These are phyloP conservation scores for Diospyros lotus DNA, from an alignment of 148 eudicot species.

Conservation along the genomic window DNA sequence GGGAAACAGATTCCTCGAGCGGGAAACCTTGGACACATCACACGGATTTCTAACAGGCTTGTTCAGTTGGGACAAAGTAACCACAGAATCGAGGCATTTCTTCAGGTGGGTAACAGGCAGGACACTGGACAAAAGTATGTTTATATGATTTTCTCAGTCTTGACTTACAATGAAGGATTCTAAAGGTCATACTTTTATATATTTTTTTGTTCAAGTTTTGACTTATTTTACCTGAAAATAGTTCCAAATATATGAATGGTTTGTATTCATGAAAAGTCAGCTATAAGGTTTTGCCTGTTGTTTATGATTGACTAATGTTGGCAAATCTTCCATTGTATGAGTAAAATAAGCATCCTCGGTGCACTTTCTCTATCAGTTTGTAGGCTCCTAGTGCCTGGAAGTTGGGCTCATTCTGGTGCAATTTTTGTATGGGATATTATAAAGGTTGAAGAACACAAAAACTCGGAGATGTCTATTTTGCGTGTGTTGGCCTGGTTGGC, in stretches of 20 bases:
- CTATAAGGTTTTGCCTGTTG: background rate
- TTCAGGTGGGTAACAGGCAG: slow-evolving; percentile 49
- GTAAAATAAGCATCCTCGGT: too few relatives aligned
- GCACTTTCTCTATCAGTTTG: too few relatives aligned
- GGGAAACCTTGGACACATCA: slow-evolving; percentile 87
- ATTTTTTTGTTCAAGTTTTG: background rate
- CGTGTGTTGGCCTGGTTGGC: too few relatives aligned
- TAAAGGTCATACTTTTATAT: background rate
- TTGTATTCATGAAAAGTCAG: background rate
- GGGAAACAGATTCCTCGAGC: slow-evolving; percentile 65
- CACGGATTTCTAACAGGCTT: slow-evolving; percentile 85
- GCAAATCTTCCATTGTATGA: too few relatives aligned
- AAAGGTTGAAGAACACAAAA: too few relatives aligned
- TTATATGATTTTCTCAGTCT: background rate
- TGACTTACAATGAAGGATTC: slow-evolving; percentile 1
- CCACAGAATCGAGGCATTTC: slow-evolving; percentile 47
- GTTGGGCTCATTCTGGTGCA: too few relatives aligned
- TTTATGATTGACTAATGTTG: background rate
- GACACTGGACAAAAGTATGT: background rate
- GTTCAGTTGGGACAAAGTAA: slow-evolving; percentile 63
- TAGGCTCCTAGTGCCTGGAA: too few relatives aligned
- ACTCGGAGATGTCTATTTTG: too few relatives aligned
- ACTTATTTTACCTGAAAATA: background rate
- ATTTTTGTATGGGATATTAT: too few relatives aligned
- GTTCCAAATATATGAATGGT: background rate